Evolutionary conservation across 257 asterid species (phyloP), one percentile per base, ranked within the genome.

Genomic region (Solanum pinnatisectum): DNA sequence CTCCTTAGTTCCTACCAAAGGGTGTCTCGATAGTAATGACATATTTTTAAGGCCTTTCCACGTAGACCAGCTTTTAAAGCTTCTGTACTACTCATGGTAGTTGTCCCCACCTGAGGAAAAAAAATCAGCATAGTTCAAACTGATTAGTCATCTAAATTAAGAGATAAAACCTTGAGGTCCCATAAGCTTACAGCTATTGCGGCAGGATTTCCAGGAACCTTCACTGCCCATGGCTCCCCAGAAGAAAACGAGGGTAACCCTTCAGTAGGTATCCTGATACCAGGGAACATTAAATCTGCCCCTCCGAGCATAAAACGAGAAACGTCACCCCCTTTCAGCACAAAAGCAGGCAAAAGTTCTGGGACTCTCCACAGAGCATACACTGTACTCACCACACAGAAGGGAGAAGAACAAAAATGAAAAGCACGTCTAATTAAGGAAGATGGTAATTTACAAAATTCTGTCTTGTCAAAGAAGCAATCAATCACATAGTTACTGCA

Each of bases 281-380:
- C 99, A 81, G 99, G 99, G 88, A 97, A 96, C 99, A 97, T 97
- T 92, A 97, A 93, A 89, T 97, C 99, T 25, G 99, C 99, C 89
- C 99, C 99, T 70, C 99, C 99, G 88, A 97, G 93, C 86, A 97
- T 87, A 88, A 88, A 97, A 72, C 91, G 96, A 90, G 99, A 97
- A 90, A 96, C 98, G 83, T 93, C 99, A 23, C 98, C 98, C 89
- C 96, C 98, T 92, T 96, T 97, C 92, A 97, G 92, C 91, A 93
- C 88, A 93, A 97, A 97, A 81, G 98, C 90, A 63, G 99, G 99
- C 93, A 96, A 92, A 71, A 97, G 96, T 85, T 92, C 92, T 25
- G 98, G 99, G 89, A 94, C 96, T 94, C 96, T 96, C 99, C 99
- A 97, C 87, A 97, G 93, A 59, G 99, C 95, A 91, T 94, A 97